phyloP scores from a whole-genome alignment of 2,329 filamentous ascomycete species.

The Fusarium burgessii region DNA sequence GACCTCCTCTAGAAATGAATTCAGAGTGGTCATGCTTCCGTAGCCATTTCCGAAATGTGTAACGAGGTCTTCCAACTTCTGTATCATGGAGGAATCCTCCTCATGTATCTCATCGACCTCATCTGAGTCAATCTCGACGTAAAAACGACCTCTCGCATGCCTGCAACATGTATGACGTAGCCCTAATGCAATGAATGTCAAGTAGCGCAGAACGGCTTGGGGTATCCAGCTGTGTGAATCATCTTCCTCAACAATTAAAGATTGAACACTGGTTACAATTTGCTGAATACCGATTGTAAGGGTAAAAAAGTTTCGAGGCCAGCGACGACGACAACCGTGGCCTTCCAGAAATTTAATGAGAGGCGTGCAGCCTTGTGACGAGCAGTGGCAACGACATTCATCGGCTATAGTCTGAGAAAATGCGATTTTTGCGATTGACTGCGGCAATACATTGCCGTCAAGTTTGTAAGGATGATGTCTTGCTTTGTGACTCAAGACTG shows the following conservation, averaged over 20 bases:
- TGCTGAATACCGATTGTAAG: too few relatives aligned
- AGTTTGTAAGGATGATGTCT: too few relatives aligned
- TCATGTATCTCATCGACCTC: background rate
- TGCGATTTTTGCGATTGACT: fast-evolving
- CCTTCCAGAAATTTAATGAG: background rate
- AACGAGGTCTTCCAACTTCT: background rate
- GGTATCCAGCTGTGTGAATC: background rate
- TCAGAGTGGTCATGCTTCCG: fast-evolving
- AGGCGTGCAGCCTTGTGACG: background rate
- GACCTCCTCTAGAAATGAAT: fast-evolving
- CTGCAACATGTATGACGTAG: background rate
- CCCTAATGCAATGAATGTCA: fast-evolving
- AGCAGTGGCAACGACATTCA: background rate
- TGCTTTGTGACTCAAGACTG: too few relatives aligned
- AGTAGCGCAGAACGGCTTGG: background rate
- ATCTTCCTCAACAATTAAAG: too few relatives aligned
- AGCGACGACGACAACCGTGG: background rate
- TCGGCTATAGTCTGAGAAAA: background rate
- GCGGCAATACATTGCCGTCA: background rate
- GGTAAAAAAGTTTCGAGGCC: too few relatives aligned
- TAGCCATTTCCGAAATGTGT: fast-evolving
- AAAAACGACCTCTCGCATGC: fast-evolving
- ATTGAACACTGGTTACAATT: too few relatives aligned
- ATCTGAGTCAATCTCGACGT: fast-evolving
- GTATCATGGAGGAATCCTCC: fast-evolving